Conservation (phyloP, 208 protist species). For the Crithidia sp. region DNA sequence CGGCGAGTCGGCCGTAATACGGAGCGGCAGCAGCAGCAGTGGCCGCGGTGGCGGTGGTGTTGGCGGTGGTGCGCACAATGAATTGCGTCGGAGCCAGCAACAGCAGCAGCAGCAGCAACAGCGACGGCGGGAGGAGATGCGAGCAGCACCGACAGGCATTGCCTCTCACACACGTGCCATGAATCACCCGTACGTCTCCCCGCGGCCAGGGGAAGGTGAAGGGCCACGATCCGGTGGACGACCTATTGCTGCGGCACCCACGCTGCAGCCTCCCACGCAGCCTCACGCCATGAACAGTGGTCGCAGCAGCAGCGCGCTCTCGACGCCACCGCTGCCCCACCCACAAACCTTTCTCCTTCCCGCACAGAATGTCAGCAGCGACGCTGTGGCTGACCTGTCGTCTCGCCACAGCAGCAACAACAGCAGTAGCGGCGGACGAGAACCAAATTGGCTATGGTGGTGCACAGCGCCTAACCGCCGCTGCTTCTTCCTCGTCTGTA, state of each 20-base stretch:
- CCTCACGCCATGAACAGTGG: conserved; percentile 1
- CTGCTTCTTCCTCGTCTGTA: background rate
- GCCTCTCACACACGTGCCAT: no score
- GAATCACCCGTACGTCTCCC: background rate
- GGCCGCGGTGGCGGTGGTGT: background rate
- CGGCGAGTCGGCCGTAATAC: background rate
- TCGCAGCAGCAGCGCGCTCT: conserved; percentile 15
- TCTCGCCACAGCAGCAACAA: background rate
- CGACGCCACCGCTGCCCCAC: background rate
- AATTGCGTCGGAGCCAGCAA: background rate
- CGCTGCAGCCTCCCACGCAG: background rate
- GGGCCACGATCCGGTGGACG: background rate
- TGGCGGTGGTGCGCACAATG: background rate
- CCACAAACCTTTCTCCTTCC: background rate
- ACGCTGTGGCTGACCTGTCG: no score
- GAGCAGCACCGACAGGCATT: no score
- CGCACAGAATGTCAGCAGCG: background rate
- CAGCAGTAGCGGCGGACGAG: background rate
- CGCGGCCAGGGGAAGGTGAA: background rate
- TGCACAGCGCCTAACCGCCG: background rate
- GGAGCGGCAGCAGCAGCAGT: no score
- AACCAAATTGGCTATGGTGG: no score
- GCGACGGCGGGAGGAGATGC: conserved; percentile 5
- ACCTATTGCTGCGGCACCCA: conserved; percentile 9
- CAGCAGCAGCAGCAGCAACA: background rate